Conservation (phyloP, 2,329 filamentous ascomycete species). For the Geosmithia putterillii region DNA sequence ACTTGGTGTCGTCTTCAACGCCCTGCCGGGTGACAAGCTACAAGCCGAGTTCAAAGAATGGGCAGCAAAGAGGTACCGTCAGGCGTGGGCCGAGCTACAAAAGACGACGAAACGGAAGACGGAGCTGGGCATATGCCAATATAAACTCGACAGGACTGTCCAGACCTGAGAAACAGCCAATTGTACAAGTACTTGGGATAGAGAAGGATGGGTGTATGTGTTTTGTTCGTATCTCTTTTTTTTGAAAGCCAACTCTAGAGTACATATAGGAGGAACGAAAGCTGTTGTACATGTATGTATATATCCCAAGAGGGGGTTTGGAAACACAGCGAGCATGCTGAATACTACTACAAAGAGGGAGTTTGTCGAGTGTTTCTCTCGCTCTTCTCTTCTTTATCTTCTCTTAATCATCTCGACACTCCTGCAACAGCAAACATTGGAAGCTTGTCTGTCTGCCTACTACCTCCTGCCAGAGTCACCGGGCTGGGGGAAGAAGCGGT, state of each 20-base stretch:
- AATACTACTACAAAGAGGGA: neutral
- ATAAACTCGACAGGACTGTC: slow-evolving; percentile 35
- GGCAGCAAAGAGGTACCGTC: slow-evolving; percentile 56
- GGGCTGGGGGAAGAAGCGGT: slow-evolving; percentile 15
- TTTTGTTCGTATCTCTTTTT: neutral
- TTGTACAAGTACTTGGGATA: slow-evolving; percentile 8
- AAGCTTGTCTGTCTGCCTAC: neutral
- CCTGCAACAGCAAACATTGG: too few species aligned
- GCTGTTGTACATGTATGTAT: slow-evolving; percentile 19
- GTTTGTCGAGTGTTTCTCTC: too few species aligned
- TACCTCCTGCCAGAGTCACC: neutral
- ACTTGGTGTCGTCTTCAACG: slow-evolving; percentile 66
- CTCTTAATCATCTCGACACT: too few species aligned
- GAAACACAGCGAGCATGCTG: neutral
- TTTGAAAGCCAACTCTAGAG: slow-evolving; percentile 13
- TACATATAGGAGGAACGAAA: slow-evolving; percentile 11
- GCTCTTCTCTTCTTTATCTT: neutral
- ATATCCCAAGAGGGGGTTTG: neutral
- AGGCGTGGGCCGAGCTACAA: slow-evolving; percentile 55
- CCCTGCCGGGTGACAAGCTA: slow-evolving; percentile 49
- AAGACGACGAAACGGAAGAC: slow-evolving; percentile 34
- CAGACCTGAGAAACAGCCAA: slow-evolving; percentile 22
- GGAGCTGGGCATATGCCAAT: slow-evolving; percentile 30
- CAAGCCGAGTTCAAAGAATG: slow-evolving; percentile 64
- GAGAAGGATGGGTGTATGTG: too few species aligned